phyloP scores from a whole-genome alignment of 2,329 filamentous ascomycete species.

The Penicillium sp. region DNA sequence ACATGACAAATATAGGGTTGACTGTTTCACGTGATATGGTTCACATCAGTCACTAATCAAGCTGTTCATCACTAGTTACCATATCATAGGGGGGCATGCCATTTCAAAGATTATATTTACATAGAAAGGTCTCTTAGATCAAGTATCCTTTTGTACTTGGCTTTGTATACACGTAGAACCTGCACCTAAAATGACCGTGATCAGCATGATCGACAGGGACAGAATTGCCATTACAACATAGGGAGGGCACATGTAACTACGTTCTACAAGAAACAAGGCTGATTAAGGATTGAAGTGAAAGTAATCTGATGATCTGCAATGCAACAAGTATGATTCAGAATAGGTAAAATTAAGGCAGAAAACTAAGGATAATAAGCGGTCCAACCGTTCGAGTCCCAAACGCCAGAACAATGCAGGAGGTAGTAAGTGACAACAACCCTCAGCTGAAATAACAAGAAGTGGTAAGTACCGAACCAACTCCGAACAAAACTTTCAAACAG shows the following conservation, averaged over 20 bases:
- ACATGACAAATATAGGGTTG: neutral
- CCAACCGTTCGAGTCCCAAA: constrained; percentile 17
- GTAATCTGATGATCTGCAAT: neutral
- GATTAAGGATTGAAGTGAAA: neutral
- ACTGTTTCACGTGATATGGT: neutral
- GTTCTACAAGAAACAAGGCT: neutral
- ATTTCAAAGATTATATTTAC: too few relatives aligned
- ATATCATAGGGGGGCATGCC: too few relatives aligned
- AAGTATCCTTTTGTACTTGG: too few relatives aligned
- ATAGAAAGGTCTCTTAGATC: too few relatives aligned
- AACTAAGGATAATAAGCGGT: neutral
- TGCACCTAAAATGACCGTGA: too few relatives aligned
- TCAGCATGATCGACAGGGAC: too few relatives aligned
- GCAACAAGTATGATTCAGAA: neutral
- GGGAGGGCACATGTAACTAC: too few relatives aligned
- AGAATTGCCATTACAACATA: too few relatives aligned
- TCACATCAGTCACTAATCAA: neutral
- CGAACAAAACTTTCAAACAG: constrained; percentile 1
- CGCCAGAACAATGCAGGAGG: constrained; percentile 32
- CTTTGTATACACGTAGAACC: too few relatives aligned
- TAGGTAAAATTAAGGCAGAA: neutral
- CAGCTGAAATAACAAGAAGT: constrained; percentile 18
- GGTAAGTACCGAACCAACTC: constrained; percentile 13
- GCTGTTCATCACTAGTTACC: too few relatives aligned
- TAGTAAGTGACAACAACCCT: constrained; percentile 16